Evolutionary conservation across 441 rosid species (phyloP), one percentile per base, ranked within the genome.

Genomic region (Croton setiger): DNA sequence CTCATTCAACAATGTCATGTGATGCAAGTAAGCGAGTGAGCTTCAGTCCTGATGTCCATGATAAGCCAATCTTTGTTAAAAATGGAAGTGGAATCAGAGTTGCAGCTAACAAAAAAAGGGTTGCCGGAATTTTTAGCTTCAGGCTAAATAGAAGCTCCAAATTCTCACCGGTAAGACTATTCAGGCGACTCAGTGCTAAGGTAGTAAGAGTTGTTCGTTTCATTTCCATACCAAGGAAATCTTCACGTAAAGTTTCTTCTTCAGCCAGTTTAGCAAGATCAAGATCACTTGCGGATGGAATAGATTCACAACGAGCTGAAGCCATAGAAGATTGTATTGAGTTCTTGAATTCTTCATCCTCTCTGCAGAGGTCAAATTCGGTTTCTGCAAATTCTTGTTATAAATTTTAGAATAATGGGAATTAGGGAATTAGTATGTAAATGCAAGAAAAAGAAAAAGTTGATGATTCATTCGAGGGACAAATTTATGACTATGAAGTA

Each of bases 251-350:
- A 65, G 82, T 82, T 62, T 80, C 89, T 17, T 79, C 92, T 0
- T 79, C 92, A 0, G 75, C 86, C 36, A 75, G 76, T 45, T 71
- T 94, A 80, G 68, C 80, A 31, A 88, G 97, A 83, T 90, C 98
- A 52, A 81, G 89, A 68, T 91, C 96, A 21, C 64, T 88, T 23
- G 86, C 79, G 15, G 98, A 90, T n/a, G 76, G 91, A 27, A 60
- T 77, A 0, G 98, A 94, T 69, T 86, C 94, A 14, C 99, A 90
- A 37, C 61, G 93, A 78, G 96, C 91, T 57, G 96, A 94, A 82
- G 99, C 93, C 36, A 80, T 94, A 12, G 92, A 90, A 75, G 99
- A 94, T 57, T 94, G 98, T 79, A 94, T 94, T 63, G 87, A 88
- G 83, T 94, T 92, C 87, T 81, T 94, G 66, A 94, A 94, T 67